Percentiles rank a stretch among this genome's conserved stretches.
phyloP scores from a whole-genome alignment of 768 basidiomycete species.

The Zangia roseola region DNA sequence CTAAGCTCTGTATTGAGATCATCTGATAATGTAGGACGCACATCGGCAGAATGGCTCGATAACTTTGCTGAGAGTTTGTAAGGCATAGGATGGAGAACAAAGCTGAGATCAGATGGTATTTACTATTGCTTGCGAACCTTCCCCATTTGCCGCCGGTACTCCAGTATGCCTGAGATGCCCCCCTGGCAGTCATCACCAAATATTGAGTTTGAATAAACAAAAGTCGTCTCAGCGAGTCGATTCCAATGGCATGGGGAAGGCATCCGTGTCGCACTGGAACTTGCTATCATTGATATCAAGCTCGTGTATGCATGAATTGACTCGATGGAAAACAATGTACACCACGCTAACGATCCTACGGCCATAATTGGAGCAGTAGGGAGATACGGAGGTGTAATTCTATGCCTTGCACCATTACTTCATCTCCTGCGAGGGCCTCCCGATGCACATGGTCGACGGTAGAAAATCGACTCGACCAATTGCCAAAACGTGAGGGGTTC shows the following conservation, averaged over 20 bases:
- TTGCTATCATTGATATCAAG: no score
- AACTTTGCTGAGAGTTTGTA: conserved; percentile 79
- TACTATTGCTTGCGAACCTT: background rate
- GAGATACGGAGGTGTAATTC: conserved; percentile 85
- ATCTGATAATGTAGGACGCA: conserved; percentile 23
- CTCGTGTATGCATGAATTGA: background rate
- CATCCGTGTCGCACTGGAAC: no score
- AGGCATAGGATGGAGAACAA: conserved; percentile 43
- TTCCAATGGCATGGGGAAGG: no score
- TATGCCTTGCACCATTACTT: conserved; percentile 88
- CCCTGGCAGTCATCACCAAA: no score
- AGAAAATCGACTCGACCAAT: conserved; percentile 38
- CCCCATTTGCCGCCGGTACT: no score
- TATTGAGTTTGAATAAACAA: no score
- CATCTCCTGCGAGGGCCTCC: conserved; percentile 86
- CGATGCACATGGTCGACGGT: conserved; percentile 43
- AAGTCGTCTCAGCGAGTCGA: no score
- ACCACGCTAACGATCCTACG: conserved; percentile 84
- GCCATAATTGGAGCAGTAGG: conserved; percentile 55
- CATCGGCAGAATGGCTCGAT: conserved; percentile 70
- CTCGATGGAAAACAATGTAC: conserved; percentile 44
- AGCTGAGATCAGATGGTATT: background rate
- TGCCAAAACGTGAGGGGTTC: conserved; percentile 47
- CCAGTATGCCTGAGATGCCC: no score
- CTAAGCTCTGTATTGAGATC: conserved; percentile 9